Percentiles rank a stretch among this genome's conserved stretches.
Evolutionary conservation across 371 early-diverging fungal species (phyloP).

Genomic region (Blakeslea trispora): DNA sequence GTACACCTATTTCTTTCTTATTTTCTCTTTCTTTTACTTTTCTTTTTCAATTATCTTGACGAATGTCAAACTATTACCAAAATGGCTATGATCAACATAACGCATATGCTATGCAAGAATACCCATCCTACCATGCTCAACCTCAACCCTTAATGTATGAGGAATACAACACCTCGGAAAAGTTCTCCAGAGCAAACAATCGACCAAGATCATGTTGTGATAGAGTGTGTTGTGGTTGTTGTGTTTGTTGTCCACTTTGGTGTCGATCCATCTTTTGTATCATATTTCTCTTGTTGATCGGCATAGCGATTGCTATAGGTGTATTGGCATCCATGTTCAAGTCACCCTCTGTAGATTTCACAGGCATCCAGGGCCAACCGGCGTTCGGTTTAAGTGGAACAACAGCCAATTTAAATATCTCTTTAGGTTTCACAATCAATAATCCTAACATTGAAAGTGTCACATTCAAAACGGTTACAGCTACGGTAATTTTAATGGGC

Average conservation of each 20-base stretch:
- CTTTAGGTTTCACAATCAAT: slow-evolving; percentile 45
- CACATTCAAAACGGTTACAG: slow-evolving; percentile 55
- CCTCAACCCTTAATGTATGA: not conserved
- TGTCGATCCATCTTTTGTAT: slow-evolving; percentile 40
- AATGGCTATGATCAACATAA: slow-evolving; percentile 7
- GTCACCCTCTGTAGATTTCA: slow-evolving; percentile 36
- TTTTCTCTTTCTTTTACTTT: not conserved
- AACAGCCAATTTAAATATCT: slow-evolving; percentile 28
- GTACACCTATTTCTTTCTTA: too few relatives aligned
- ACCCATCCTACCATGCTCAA: slow-evolving; percentile 4
- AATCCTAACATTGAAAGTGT: slow-evolving; percentile 61
- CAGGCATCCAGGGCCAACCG: slow-evolving; percentile 36
- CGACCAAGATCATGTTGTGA: slow-evolving; percentile 33
- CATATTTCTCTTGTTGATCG: slow-evolving; percentile 35
- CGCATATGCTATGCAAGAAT: slow-evolving; percentile 21
- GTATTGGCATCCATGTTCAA: slow-evolving; percentile 47
- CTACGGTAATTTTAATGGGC: slow-evolving; percentile 59
- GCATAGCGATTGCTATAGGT: slow-evolving; percentile 39
- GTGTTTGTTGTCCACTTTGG: slow-evolving; percentile 51
- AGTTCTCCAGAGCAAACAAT: slow-evolving; percentile 8
- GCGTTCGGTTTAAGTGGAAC: slow-evolving; percentile 26
- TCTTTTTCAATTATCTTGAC: not conserved
- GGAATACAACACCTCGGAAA: slow-evolving; percentile 1
- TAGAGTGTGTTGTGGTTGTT: slow-evolving; percentile 49
- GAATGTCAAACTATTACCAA: slow-evolving; percentile 1